A percentile compares a stretch with the other conserved stretches of the same genome.
These are phyloP conservation scores for Funneliformis mosseae DNA, from an alignment of 192 early-diverging fungal genomes.

Conservation along the genomic window DNA sequence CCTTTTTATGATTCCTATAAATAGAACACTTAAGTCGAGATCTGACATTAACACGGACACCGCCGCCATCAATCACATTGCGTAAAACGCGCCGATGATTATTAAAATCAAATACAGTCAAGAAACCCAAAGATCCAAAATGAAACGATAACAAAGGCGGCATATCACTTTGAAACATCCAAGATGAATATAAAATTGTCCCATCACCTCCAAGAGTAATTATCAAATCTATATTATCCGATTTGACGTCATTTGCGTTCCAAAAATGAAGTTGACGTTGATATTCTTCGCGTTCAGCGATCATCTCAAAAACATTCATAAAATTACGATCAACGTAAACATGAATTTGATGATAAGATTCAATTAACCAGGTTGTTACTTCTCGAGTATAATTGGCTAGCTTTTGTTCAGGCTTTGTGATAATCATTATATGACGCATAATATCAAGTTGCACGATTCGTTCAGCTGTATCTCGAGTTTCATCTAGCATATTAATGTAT, in stretches of 20 bases:
- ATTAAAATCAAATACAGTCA: conserved; percentile 82
- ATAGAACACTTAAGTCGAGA: conserved; percentile 88
- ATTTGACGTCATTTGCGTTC: conserved; percentile 18
- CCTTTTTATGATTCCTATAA: conserved; percentile 46
- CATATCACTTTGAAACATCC: conserved; percentile 79
- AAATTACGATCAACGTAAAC: conserved; percentile 39
- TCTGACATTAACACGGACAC: conserved; percentile 81
- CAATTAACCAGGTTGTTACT: conserved; percentile 34
- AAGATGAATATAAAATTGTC: conserved; percentile 87
- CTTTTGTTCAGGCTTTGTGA: conserved; percentile 44
- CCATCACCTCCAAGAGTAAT: conserved; percentile 86
- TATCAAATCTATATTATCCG: conserved; percentile 37
- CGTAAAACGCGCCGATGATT: conserved; percentile 56
- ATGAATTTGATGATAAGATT: conserved; percentile 33
- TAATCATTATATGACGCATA: conserved; percentile 40
- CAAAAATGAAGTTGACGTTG: conserved; percentile 31
- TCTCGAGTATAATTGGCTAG: conserved; percentile 38
- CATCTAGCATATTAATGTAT: background rate
- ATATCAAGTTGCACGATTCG: conserved; percentile 31
- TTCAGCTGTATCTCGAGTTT: background rate
- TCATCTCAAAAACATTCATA: conserved; percentile 14
- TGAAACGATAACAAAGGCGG: conserved; percentile 92
- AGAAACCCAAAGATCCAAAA: conserved; percentile 88
- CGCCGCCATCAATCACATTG: conserved; percentile 46
- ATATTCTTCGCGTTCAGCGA: conserved; percentile 37